Evolutionary conservation across 495 filamentous ascomycete species (phyloP), one percentile per base, ranked within the genome.

Genomic region (Penicillium herquei): DNA sequence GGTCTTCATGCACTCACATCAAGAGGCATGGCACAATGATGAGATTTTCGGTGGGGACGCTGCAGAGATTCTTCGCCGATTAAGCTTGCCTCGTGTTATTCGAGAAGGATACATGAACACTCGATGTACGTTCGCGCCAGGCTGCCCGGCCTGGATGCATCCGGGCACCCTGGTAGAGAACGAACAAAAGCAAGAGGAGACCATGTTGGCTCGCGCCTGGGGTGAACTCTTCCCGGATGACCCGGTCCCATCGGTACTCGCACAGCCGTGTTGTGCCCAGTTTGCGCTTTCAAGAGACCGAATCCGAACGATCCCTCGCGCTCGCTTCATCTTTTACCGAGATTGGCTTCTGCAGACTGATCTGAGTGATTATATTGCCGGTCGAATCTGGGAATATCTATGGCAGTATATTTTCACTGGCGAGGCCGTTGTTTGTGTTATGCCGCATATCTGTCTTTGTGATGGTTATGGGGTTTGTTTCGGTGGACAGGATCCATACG

Each of bases 401-500:
- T 92, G 86, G 85, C 86, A 87, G 52, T 86, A 78, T 55, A 70
- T 90, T n/a, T 91, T 90, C 57, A 80, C 79, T 3, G 76, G 78
- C 8, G 43, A 83, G 32, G 72, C 78, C 7, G 72, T 83, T 8
- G 66, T 80, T 39, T 92, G 89, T 62, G 85, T 87, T 11, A 72
- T 72, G 17, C 81, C 87, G 69, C 80, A 85, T 61, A 69, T 86
- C 0, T 93, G 89, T 67, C 88, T 90, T 51, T 93, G 89, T 64
- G 86, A 90, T 55, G 87, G 83, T 14, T 93, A 85, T 48, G 88
- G 89, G 0, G 73, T 86, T n/a, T 93, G 89, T 61, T 93, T 92
- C 59, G 88, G 84, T 6, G 79, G 81, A 1, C 75, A 81, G 16
- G 69, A 75, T 0, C 67, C 79, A 51, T 88, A 78, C 41, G 62